Percentiles rank a stretch among this genome's conserved stretches.
phyloP scores from a whole-genome alignment of 2,329 filamentous ascomycete species.

The Aspergillus terreus region DNA sequence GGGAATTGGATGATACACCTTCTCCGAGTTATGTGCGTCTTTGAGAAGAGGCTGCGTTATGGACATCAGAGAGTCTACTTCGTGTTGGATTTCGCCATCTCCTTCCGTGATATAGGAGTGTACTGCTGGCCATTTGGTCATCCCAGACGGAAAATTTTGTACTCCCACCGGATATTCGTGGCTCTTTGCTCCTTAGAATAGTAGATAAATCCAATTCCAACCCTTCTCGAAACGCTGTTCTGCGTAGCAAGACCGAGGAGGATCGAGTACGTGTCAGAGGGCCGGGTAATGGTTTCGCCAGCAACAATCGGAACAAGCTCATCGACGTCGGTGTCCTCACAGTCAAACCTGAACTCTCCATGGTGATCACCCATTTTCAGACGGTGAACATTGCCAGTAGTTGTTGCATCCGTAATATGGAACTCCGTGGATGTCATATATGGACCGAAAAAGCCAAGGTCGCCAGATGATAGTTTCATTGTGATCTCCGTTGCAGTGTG shows the following conservation, averaged over 20 bases:
- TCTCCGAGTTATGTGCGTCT: too few species aligned
- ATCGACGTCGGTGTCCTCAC: not conserved
- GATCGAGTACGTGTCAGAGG: not conserved
- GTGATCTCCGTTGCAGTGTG: not conserved
- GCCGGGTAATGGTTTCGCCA: not conserved
- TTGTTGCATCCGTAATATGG: not conserved
- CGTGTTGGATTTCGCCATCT: too few species aligned
- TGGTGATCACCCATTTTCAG: not conserved
- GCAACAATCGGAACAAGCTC: not conserved
- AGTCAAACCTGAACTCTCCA: not conserved
- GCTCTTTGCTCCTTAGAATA: not conserved
- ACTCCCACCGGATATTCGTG: not conserved
- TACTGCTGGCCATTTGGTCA: not conserved
- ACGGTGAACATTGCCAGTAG: not conserved
- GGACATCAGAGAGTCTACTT: too few species aligned
- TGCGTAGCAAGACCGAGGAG: not conserved
- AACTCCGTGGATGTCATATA: not conserved
- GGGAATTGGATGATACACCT: too few species aligned
- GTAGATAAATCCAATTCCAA: not conserved
- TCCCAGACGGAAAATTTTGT: not conserved
- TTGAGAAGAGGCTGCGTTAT: too few species aligned
- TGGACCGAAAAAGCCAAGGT: not conserved
- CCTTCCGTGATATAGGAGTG: too few species aligned
- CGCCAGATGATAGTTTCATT: not conserved
- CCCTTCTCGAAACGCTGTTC: not conserved